These are phyloP conservation scores for Pleurozium schreberi DNA, from an alignment of 225 moss, liverwort and hornwort species.

Conservation along the genomic window DNA sequence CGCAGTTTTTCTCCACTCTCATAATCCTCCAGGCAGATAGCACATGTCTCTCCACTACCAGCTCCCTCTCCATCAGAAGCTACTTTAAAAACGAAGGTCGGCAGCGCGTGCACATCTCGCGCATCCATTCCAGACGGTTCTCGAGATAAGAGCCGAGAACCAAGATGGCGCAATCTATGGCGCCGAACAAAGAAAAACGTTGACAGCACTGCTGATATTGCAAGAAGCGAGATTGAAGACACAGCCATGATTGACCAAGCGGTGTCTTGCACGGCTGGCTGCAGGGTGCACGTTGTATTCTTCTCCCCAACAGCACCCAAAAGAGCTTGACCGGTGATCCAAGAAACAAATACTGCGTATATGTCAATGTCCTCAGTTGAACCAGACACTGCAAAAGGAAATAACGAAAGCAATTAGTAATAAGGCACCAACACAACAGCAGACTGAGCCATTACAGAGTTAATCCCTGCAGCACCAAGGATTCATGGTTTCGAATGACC, in stretches of 20 bases:
- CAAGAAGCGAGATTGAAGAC: slow-evolving; percentile 87
- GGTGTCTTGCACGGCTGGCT: slow-evolving; percentile 80
- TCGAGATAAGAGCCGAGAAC: slow-evolving; percentile 50
- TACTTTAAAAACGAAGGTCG: slow-evolving; percentile 63
- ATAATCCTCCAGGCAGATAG: slow-evolving; percentile 95
- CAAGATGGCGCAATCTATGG: slow-evolving; percentile 74
- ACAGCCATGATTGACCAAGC: slow-evolving; percentile 99
- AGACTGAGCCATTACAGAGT: not conserved
- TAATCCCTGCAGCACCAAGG: not conserved
- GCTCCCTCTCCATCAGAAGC: slow-evolving; percentile 44
- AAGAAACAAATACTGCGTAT: slow-evolving; percentile 79
- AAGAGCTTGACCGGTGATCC: slow-evolving; percentile 72
- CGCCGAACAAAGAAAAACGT: slow-evolving; percentile 98
- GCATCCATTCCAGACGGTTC: slow-evolving; percentile 80
- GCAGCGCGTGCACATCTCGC: slow-evolving; percentile 72
- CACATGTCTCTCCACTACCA: slow-evolving; percentile 82
- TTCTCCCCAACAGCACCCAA: slow-evolving; percentile 63
- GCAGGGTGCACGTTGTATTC: slow-evolving; percentile 62
- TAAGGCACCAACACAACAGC: not conserved
- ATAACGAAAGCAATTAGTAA: not conserved
- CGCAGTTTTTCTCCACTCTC: slow-evolving; percentile 88
- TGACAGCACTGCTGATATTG: slow-evolving; percentile 74
- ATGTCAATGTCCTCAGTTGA: slow-evolving; percentile 56
- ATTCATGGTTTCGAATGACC: not conserved
- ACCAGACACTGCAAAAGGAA: slow-evolving; percentile 75